Evolutionary conservation across 768 basidiomycete species (phyloP), one percentile per base, ranked within the genome.

Genomic region (Psilocybe cubensis): DNA sequence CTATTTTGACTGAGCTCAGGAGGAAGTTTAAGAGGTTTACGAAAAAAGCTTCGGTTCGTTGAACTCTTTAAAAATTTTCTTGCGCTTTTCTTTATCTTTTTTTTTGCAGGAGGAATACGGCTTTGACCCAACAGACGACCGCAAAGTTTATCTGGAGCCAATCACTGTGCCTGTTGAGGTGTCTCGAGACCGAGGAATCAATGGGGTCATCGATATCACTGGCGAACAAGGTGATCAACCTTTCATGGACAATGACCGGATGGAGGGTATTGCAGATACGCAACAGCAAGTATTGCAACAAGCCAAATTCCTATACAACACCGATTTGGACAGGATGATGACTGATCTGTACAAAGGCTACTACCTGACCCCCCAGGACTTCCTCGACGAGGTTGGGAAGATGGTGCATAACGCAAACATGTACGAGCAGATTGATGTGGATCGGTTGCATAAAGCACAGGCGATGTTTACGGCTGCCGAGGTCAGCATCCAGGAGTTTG

Each of bases 281-380:
- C 78, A 76, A 63, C 68, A 72, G 42, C 69, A 72, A 24, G 73
- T 71, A 14, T 57, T 68, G 10, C 75, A 76, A 8, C 75, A 75
- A 17, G 70, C 66, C 14, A 84, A 84, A 8, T 77, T 76, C 7
- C 74, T 95, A 17, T 92, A 84, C 67, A 87, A 96, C 66, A 88
- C 98, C 81, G 95, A 98, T 70, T 79, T 98, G 33, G 97, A 98
- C 66, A 85, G 83, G 60, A 94, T 99, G 84, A 91, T 96, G 64
- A 76, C 79, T 21, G 87, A 92, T 53, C 79, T 99, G 20, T 94
- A 92, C 78, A 88, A 85, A 67, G 86, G 86, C 38, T 85, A 86
- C 38, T 99, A 98, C 69, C 83, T 93, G 25, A 94, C 93, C 0
- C 91, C 93, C 0, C 84, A 88, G 55, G 88, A 92, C 54, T 97